phyloP scores from a whole-genome alignment of 2,329 filamentous ascomycete species.

The Fusarium phyllophilum region DNA sequence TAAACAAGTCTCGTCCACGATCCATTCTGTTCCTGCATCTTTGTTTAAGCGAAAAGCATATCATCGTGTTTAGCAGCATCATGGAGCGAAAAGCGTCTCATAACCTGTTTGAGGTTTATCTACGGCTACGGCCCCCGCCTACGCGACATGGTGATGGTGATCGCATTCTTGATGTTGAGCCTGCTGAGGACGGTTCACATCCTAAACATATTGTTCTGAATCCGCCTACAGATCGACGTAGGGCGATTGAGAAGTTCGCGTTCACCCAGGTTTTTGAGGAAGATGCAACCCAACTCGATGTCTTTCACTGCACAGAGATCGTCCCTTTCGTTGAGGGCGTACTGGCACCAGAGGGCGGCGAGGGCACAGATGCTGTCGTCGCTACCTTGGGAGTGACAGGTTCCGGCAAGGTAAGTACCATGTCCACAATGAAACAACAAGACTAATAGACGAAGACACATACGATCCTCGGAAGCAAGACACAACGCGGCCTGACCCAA shows the following conservation, averaged over 20 bases:
- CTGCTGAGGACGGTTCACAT: constrained; percentile 53
- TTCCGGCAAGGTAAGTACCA: constrained; percentile 82
- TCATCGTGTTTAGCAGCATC: constrained; percentile 11
- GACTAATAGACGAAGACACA: constrained; percentile 73
- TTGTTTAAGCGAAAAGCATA: constrained; percentile 11
- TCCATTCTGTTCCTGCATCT: constrained; percentile 15
- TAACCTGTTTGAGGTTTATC: constrained; percentile 88
- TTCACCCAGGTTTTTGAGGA: constrained; percentile 96
- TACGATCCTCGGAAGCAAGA: constrained; percentile 89
- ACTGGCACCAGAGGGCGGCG: constrained; percentile 74
- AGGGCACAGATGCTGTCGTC: constrained; percentile 87
- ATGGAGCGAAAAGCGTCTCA: constrained; percentile 56
- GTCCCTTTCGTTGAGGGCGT: constrained; percentile 83
- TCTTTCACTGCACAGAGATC: constrained; percentile 85
- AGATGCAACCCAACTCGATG: constrained; percentile 81
- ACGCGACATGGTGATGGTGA: constrained; percentile 60
- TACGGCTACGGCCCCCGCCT: constrained; percentile 81
- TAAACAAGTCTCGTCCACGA: constrained; percentile 19
- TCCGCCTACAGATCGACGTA: constrained; percentile 84
- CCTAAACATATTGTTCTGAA: constrained; percentile 80
- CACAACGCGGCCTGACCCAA: constrained; percentile 89
- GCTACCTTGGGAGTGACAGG: constrained; percentile 95
- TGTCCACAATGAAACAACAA: constrained; percentile 14
- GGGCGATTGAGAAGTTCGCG: constrained; percentile 91
- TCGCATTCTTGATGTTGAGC: constrained; percentile 83